Conservation (phyloP, 2,329 filamentous ascomycete genomes). For the Penicillium sclerotigenum region DNA sequence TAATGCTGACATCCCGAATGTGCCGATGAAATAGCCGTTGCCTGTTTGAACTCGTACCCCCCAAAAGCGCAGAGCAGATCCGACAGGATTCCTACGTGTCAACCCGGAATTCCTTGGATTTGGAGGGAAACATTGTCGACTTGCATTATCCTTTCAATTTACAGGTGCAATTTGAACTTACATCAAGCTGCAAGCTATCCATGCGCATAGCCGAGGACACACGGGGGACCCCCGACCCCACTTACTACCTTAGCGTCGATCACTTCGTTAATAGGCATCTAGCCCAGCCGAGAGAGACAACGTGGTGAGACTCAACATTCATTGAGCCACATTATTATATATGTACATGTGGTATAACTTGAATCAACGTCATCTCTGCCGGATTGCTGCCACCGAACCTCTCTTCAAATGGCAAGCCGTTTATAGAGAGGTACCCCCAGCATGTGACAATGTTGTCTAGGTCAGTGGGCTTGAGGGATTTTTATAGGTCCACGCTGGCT, state of each 20-base stretch:
- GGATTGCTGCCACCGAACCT: slow-evolving; percentile 46
- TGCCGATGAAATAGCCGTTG: not conserved
- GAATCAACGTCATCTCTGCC: slow-evolving; percentile 45
- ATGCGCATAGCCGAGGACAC: slow-evolving; percentile 30
- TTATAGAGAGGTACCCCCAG: slow-evolving; percentile 49
- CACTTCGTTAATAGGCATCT: slow-evolving; percentile 57
- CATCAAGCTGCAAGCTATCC: slow-evolving; percentile 3
- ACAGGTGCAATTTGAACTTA: not conserved
- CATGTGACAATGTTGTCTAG: slow-evolving; percentile 47
- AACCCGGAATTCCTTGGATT: not conserved
- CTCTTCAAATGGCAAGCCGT: slow-evolving; percentile 43
- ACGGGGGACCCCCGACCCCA: slow-evolving; percentile 50
- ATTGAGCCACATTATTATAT: no score
- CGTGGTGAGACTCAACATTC: slow-evolving; percentile 42
- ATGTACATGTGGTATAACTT: no score
- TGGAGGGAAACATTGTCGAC: not conserved
- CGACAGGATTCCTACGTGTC: not conserved
- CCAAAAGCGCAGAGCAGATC: not conserved
- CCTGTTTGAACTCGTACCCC: not conserved
- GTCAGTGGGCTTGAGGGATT: slow-evolving; percentile 41
- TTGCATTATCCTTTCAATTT: not conserved
- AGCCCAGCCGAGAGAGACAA: slow-evolving; percentile 52
- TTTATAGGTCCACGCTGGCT: not conserved
- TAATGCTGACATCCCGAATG: not conserved
- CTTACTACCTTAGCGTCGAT: slow-evolving; percentile 56